Percentiles rank a stretch among this genome's conserved stretches.
phyloP scores from a whole-genome alignment of 1,284 basidiomycete species.

The Gastroboletus turbinatus region DNA sequence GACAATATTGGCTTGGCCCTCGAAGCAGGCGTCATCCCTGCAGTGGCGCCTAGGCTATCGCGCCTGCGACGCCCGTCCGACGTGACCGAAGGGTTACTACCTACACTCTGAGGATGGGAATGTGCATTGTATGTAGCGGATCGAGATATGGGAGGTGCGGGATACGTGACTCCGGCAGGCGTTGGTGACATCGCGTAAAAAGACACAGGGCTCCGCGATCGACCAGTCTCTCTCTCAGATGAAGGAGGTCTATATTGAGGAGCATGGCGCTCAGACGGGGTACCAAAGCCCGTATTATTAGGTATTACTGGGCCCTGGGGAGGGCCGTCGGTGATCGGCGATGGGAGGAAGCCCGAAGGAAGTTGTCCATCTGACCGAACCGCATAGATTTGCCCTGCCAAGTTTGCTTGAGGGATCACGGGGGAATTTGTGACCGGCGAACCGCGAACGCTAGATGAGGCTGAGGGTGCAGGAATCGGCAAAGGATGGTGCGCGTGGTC shows the following conservation, averaged over 20 bases:
- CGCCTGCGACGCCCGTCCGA: conserved; percentile 27
- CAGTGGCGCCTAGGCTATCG: conserved; percentile 24
- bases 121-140: conserved; percentile 17
- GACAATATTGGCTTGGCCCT: conserved; percentile 12
- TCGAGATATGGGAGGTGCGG: conserved; percentile 30
- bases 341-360: conserved; percentile 13
- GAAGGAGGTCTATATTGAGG: conserved; percentile 11
- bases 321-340: not conserved
- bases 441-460: conserved; percentile 3
- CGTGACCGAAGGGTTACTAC: conserved; percentile 23
- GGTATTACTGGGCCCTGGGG: conserved; percentile 27
- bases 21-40: conserved; percentile 30
- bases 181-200: conserved; percentile 32
- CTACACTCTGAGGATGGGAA: conserved; percentile 1
- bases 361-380: conserved; percentile 10
- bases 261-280: conserved; percentile 10
- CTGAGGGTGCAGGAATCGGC: conserved; percentile 21
- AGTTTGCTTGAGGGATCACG: conserved; percentile 4
- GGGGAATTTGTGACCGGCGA: conserved; percentile 16
- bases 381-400: conserved; percentile 18
- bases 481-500: conserved; percentile 33
- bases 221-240: conserved; percentile 23
- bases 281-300: conserved; percentile 6
- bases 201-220: conserved; percentile 23
- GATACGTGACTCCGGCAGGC: conserved; percentile 29